phyloP scores from a whole-genome alignment of 2,329 filamentous ascomycete species.

The Colletotrichum paranaense region DNA sequence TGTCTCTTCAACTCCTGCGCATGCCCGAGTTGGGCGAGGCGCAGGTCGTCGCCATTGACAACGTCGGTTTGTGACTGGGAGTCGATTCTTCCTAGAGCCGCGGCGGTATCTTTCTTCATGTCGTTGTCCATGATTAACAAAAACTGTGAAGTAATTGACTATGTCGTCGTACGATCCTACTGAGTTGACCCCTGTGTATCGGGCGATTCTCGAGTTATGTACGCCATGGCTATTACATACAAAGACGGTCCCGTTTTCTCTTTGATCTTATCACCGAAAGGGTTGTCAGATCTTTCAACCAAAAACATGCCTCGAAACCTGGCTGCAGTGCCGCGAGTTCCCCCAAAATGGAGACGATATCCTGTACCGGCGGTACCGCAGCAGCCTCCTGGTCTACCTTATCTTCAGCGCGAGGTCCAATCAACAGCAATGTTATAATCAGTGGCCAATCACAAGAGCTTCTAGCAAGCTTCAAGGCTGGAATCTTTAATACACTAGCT shows the following conservation, averaged over 20 bases:
- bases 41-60: slow-evolving; percentile 15
- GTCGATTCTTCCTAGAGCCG: slow-evolving; percentile 3
- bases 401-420: slow-evolving; percentile 22
- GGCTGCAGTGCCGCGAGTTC: neutral
- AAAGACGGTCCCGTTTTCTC: neutral
- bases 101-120: slow-evolving; percentile 16
- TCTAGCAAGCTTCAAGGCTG: neutral
- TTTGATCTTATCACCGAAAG: slow-evolving; percentile 8
- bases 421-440: slow-evolving; percentile 17
- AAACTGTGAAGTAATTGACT: neutral
- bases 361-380: neutral
- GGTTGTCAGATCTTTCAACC: neutral
- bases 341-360: slow-evolving; percentile 15
- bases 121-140: slow-evolving; percentile 21
- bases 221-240: slow-evolving; percentile 7
- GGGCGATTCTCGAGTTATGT: slow-evolving; percentile 23
- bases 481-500: neutral
- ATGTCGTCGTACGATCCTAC: slow-evolving; percentile 2
- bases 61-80: slow-evolving; percentile 1
- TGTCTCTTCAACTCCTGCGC: slow-evolving; percentile 43
- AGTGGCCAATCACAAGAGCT: slow-evolving; percentile 14
- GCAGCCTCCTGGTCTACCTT: neutral
- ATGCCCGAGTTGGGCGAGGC: slow-evolving; percentile 44
- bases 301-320: neutral
- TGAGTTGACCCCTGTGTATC: slow-evolving; percentile 6